Evolutionary conservation across 116 monocot genomes (phyloP).

Genomic region (Phalaenopsis hybrid): DNA sequence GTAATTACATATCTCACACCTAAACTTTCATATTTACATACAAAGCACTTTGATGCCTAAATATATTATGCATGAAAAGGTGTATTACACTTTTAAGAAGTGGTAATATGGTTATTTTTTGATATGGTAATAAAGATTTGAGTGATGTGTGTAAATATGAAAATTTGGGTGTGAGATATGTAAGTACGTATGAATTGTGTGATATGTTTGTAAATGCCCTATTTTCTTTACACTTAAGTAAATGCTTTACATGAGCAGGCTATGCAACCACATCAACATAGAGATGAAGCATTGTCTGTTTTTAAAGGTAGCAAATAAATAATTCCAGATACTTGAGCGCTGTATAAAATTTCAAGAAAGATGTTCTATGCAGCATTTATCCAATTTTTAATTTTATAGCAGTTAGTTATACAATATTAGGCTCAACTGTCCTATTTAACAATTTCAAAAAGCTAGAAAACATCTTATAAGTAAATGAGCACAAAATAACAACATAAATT

Average conservation of each 20-base stretch:
- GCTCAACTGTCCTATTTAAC: neutral
- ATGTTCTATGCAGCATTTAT: neutral
- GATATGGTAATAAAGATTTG: no score
- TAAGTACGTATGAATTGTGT: no score
- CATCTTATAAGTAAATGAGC: neutral
- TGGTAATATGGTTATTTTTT: no score
- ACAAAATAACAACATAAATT: neutral
- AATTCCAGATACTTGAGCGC: neutral
- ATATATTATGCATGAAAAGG: no score
- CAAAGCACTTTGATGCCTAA: no score
- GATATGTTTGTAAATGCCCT: no score
- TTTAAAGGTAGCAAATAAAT: neutral
- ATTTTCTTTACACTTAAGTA: neutral
- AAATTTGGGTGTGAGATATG: no score
- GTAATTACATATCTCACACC: no score
- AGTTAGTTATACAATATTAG: neutral
- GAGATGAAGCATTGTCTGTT: neutral
- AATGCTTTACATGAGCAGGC: neutral
- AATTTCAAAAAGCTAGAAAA: neutral
- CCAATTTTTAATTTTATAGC: neutral
- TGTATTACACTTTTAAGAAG: no score
- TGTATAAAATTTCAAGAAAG: neutral
- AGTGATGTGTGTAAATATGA: no score
- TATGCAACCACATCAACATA: neutral
- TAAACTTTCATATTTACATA: no score